Conservation (phyloP, 2,329 filamentous ascomycete species). For the Calonectria honghensis region DNA sequence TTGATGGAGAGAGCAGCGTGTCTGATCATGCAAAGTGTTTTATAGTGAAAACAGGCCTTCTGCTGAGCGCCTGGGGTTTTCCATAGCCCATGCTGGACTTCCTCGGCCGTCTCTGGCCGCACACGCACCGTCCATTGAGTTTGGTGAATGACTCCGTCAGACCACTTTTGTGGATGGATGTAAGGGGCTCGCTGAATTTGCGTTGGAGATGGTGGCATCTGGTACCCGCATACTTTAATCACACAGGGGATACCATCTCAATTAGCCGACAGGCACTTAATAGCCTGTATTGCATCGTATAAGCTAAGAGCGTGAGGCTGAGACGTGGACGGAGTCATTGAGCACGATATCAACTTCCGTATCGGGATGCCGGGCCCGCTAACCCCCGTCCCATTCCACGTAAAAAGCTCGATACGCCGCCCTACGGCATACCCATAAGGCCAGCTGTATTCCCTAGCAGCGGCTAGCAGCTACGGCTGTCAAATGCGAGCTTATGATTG, state of each 20-base stretch:
- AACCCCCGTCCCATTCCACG: constrained; percentile 20
- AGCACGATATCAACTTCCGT: constrained; percentile 36
- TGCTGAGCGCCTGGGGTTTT: background rate
- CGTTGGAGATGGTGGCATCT: background rate
- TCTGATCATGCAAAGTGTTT: constrained; percentile 2
- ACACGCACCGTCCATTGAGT: background rate
- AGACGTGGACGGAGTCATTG: background rate
- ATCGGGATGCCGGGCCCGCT: constrained; percentile 28
- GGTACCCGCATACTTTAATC: background rate
- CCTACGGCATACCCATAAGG: background rate
- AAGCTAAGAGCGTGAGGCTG: background rate
- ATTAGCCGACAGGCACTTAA: constrained; percentile 11
- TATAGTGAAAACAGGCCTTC: background rate
- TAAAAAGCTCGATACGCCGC: background rate
- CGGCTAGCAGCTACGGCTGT: constrained; percentile 13
- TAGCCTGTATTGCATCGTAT: constrained; percentile 6
- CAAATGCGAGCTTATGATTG: constrained; percentile 29
- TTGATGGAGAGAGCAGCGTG: constrained; percentile 9
- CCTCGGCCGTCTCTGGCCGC: background rate
- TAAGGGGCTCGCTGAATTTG: background rate
- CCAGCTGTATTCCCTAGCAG: constrained; percentile 19
- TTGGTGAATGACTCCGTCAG: constrained; percentile 6
- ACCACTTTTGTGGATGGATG: constrained; percentile 10
- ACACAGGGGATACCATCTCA: constrained; percentile 9
- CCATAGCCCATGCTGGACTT: background rate